These are phyloP conservation scores for Cladosporium sp. DNA, from an alignment of 2,329 filamentous ascomycete species.

Conservation along the genomic window DNA sequence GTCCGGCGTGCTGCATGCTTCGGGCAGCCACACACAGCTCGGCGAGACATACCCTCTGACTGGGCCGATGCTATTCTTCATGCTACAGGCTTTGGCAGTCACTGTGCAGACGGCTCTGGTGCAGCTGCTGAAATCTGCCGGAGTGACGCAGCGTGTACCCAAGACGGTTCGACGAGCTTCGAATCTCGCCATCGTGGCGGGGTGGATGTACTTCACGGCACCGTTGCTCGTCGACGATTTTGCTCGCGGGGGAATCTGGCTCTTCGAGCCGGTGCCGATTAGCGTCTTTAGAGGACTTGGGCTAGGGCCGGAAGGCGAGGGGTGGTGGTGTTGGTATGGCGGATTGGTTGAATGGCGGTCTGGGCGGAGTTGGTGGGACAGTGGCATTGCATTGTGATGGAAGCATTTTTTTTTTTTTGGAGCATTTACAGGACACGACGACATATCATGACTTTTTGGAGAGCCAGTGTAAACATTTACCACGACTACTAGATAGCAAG, in stretches of 20 bases:
- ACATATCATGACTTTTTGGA: no score
- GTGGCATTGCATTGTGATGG: constrained; percentile 43
- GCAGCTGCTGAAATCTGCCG: constrained; percentile 30
- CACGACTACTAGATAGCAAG: no score
- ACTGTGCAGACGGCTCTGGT: constrained; percentile 50
- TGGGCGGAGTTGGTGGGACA: constrained; percentile 62
- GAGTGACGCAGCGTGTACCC: constrained; percentile 40
- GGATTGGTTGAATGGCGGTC: constrained; percentile 55
- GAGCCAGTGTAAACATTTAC: no score
- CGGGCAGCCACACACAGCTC: constrained; percentile 65
- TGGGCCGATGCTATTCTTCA: constrained; percentile 64
- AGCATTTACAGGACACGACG: no score
- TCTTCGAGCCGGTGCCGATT: constrained; percentile 76
- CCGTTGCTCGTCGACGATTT: constrained; percentile 72
- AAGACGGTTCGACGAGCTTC: constrained; percentile 44
- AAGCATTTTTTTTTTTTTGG: not conserved
- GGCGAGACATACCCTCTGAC: constrained; percentile 53
- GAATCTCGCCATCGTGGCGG: constrained; percentile 60
- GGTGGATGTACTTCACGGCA: constrained; percentile 67
- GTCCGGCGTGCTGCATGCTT: constrained; percentile 66
- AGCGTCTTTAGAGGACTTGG: constrained; percentile 66
- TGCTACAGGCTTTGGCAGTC: constrained; percentile 64
- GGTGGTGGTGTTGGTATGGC: constrained; percentile 64
- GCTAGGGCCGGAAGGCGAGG: constrained; percentile 56
- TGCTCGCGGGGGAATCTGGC: constrained; percentile 67